Evolutionary conservation across 805 yeast species (phyloP), one percentile per base, ranked within the genome.

Genomic region (Candida vartiovaarae): DNA sequence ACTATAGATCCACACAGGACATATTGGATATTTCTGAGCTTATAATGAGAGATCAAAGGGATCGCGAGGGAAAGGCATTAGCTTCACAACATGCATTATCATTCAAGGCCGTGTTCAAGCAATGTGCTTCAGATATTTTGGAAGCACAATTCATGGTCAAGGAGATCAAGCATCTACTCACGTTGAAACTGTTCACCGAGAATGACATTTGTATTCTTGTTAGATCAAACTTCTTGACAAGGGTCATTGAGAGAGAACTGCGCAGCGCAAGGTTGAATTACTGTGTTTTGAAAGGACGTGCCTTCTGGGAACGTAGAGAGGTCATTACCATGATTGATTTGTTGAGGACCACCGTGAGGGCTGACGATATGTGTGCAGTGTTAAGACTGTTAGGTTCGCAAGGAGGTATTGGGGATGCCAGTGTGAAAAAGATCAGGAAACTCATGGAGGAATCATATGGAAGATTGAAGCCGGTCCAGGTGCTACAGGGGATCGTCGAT

Each of bases 281-380:
- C 54, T 63, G 65, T 7, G 72, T 89, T 45, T 69, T 84, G 0
- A 80, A 82, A 41, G 96, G 96, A 0, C 70, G 69, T 36, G 81
- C 88, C 1, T 85, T 88, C 54, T 86, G 95, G 91, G 87, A 84
- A 34, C 62, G 82, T 34, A 76, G 75, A 44, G 95, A 86, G 54
- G 80, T 87, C 11, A 67, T 70, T 24, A 63, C 76, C 1, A 70
- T 85, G 45, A 47, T 88, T 36, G 84, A 82, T 55, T 78, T 80
- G 50, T 56, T 91, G 27, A 71, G 88, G 30, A 77, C 82, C 2
- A 66, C 85, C 5, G 69, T 75, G 4, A 74, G 81, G 27, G 76
- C 72, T 25, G 60, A 64, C 41, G 95, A 88, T 56, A 65, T 73
- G 45, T 59, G 77, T 28, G 85, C 95, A 0, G 66, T 76, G 31